Percentiles rank a stretch among this genome's conserved stretches.
Conservation (phyloP, 73 alveolate genomes). For the Tetrahymena borealis region DNA sequence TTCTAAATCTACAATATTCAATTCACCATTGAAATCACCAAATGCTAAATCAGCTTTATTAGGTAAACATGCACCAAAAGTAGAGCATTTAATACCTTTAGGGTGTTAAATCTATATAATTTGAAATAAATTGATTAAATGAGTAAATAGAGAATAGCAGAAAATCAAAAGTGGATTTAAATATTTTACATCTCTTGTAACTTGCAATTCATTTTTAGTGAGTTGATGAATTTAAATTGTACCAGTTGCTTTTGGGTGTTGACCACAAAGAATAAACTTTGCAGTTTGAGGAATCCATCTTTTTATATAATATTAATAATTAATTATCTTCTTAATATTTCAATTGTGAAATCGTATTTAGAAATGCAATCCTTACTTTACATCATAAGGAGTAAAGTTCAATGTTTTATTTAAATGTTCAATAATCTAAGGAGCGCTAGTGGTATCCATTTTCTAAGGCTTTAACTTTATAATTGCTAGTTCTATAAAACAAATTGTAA, state of each 20-base stretch:
- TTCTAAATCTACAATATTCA: constrained; percentile 85
- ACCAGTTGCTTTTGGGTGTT: constrained; percentile 97
- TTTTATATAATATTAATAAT: background rate
- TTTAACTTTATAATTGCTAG: background rate
- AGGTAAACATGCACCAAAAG: constrained; percentile 79
- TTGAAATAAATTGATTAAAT: constrained; percentile 14
- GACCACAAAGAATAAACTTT: constrained; percentile 90
- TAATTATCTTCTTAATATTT: background rate
- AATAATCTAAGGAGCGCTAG: constrained; percentile 93
- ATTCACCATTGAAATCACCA: constrained; percentile 95
- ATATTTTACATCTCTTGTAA: constrained; percentile 46
- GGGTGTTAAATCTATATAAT: constrained; percentile 61
- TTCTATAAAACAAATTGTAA: background rate
- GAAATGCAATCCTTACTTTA: no score
- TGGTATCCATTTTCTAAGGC: constrained; percentile 71
- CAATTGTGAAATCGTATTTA: no score
- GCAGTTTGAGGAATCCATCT: constrained; percentile 96
- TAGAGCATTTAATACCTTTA: constrained; percentile 85
- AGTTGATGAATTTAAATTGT: constrained; percentile 87
- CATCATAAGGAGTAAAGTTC: constrained; percentile 91
- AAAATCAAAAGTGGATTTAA: background rate
- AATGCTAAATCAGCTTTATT: constrained; percentile 85
- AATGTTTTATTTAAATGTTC: constrained; percentile 76
- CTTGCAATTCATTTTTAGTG: constrained; percentile 49
- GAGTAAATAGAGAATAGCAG: background rate